A percentile compares a stretch with the other conserved stretches of the same genome.
Evolutionary conservation across 1,284 basidiomycete genomes (phyloP).

Genomic region (Pterula multifida): DNA sequence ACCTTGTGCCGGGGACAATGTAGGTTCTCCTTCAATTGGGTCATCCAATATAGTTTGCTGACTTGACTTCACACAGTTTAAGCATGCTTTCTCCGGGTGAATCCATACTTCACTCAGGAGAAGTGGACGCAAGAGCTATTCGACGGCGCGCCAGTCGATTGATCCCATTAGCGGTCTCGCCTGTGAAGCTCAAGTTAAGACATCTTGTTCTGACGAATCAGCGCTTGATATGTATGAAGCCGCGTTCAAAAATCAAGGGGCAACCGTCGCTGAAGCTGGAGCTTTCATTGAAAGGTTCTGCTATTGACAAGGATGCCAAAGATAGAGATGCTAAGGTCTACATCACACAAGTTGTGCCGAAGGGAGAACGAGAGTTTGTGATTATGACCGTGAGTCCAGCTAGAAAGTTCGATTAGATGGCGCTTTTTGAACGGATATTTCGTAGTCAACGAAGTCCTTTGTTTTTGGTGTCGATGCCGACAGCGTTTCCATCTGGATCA

Average conservation of each 20-base stretch:
- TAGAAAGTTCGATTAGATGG: conserved; percentile 9
- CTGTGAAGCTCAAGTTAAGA: conserved; percentile 39
- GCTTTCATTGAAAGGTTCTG: conserved; percentile 22
- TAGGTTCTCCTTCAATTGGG: background rate
- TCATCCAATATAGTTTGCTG: background rate
- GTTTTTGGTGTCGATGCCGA: conserved; percentile 32
- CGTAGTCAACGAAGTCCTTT: conserved; percentile 39
- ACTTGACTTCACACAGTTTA: background rate
- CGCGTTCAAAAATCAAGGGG: conserved; percentile 22
- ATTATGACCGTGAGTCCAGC: conserved; percentile 37
- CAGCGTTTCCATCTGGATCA: conserved; percentile 34
- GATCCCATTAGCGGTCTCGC: conserved; percentile 39
- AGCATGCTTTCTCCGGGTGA: conserved; percentile 18
- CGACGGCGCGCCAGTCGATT: conserved; percentile 49
- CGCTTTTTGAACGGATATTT: conserved; percentile 4
- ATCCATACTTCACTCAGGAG: conserved; percentile 33
- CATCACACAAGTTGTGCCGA: conserved; percentile 37
- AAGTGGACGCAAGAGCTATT: conserved; percentile 40
- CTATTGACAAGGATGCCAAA: conserved; percentile 22
- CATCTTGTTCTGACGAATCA: conserved; percentile 47
- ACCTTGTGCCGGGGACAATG: background rate
- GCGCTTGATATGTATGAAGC: conserved; percentile 47
- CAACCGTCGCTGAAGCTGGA: conserved; percentile 36
- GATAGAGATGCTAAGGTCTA: conserved; percentile 25
- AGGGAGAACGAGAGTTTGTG: conserved; percentile 49